These are phyloP conservation scores for Cicer chorassanicum DNA, from an alignment of 306 rosid genomes.

Conservation along the genomic window DNA sequence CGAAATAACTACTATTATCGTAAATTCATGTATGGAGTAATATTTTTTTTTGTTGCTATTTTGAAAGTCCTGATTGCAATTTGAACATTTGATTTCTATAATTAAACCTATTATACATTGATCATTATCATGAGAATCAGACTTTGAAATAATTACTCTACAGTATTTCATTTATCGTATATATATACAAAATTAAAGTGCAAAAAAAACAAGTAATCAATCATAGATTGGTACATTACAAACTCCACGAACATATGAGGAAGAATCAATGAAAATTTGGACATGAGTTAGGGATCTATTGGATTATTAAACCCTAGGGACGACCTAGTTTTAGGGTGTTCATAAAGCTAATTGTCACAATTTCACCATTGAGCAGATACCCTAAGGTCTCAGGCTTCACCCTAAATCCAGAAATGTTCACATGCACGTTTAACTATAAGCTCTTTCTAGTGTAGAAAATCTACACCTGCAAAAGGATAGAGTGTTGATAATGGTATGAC, in stretches of 20 bases:
- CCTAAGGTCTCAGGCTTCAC: neutral
- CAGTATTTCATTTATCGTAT: neutral
- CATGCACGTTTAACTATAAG: neutral
- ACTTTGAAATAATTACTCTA: neutral
- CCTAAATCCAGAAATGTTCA: neutral
- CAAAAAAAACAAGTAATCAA: neutral
- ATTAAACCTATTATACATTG: neutral
- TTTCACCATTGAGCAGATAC: neutral
- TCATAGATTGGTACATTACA: neutral
- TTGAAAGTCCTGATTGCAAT: neutral
- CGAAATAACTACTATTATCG: too few species aligned
- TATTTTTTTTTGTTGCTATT: too few species aligned
- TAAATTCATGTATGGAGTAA: too few species aligned
- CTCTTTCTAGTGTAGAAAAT: neutral
- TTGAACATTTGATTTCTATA: neutral
- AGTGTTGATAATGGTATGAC: neutral
- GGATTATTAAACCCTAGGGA: neutral
- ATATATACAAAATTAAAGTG: neutral
- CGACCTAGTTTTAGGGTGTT: neutral
- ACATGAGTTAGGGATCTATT: neutral
- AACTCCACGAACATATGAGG: neutral
- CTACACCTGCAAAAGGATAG: neutral
- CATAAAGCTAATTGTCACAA: conserved; percentile 3
- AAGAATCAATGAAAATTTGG: neutral
- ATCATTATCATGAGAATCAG: neutral